Percentiles rank a stretch among this genome's conserved stretches.
These are phyloP conservation scores for Candida koratica DNA, from an alignment of 805 yeast species.

Conservation along the genomic window DNA sequence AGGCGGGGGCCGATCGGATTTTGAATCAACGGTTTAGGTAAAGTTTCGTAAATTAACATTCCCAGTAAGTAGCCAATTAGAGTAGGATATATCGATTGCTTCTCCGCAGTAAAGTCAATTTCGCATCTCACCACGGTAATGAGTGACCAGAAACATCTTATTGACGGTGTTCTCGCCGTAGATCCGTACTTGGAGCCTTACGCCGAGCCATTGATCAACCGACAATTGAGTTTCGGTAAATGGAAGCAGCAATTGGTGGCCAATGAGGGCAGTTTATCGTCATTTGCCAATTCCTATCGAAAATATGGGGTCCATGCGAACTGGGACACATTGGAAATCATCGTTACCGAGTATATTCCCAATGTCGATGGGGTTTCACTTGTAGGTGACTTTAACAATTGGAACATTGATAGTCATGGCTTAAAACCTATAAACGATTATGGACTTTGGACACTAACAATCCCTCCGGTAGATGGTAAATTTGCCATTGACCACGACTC, in stretches of 20 bases:
- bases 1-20: slow-evolving; percentile 79
- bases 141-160: slow-evolving; percentile 8
- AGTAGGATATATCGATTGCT: neutral
- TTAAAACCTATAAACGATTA: slow-evolving; percentile 55
- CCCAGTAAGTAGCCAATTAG: neutral
- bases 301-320: slow-evolving; percentile 73
- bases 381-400: slow-evolving; percentile 89
- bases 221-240: slow-evolving; percentile 62
- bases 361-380: slow-evolving; percentile 70
- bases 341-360: slow-evolving; percentile 85
- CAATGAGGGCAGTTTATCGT: slow-evolving; percentile 52
- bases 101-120: neutral
- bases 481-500: slow-evolving; percentile 80
- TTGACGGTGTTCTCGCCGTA: slow-evolving; percentile 59
- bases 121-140: no score
- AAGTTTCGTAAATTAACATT: no score
- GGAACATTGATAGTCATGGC: slow-evolving; percentile 60
- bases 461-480: slow-evolving; percentile 55
- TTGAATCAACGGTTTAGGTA: slow-evolving; percentile 78
- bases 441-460: slow-evolving; percentile 63
- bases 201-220: slow-evolving; percentile 58
- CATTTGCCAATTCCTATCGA: slow-evolving; percentile 75
- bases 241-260: slow-evolving; percentile 56
- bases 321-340: slow-evolving; percentile 46
- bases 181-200: slow-evolving; percentile 90